Evolutionary conservation across 192 early-diverging fungal genomes (phyloP), one percentile per base, ranked within the genome.

Genomic region (Umbelopsis isabellina): DNA sequence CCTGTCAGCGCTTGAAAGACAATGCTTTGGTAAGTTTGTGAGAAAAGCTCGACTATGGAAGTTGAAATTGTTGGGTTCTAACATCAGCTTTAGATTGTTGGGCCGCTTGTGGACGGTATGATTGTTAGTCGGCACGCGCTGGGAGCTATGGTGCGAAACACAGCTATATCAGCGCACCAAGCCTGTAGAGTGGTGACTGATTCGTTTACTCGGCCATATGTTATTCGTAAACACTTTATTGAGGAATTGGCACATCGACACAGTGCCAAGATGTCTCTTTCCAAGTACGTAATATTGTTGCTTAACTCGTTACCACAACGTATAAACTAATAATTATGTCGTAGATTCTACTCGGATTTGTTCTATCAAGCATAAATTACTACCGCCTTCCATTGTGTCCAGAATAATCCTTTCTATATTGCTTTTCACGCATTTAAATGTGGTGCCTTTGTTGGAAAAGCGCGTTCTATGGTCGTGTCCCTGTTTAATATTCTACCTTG

Each of bases 71-170:
- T 25, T 46, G 27, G 27, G n/a, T 68, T 15, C 35, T 45, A n/a
- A 71, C n/a, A 46, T 35, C 12, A 25, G 12, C 13, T 9, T 15
- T 76, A 88, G 83, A 45, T 69, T 8, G 75, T 89, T 75, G 93
- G 93, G 13, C 93, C 93, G 1, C 69, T 94, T 16, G 75, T 84
- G 9, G 91, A 93, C 79, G 92, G 90, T 23, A 89, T 90, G 85
- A 75, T 92, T 7, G 83, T 93, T 3, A 87, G 82, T 64, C 75
- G 89, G 16, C 88, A 91, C 71, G 75, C 88, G 1, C 74, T 94
- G 1, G 92, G 90, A 1, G 72, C 73, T 27, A 78, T 94, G 68
- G 86, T 92, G 8, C 84, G 93, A 21, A 87, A 84, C 23, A 93
- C 92, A 3, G 86, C 91, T 15, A 87, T 90, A 37, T 87, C 87